Evolutionary conservation across 1,284 basidiomycete species (phyloP), one percentile per base, ranked within the genome.

Genomic region (Pascua guehoae): DNA sequence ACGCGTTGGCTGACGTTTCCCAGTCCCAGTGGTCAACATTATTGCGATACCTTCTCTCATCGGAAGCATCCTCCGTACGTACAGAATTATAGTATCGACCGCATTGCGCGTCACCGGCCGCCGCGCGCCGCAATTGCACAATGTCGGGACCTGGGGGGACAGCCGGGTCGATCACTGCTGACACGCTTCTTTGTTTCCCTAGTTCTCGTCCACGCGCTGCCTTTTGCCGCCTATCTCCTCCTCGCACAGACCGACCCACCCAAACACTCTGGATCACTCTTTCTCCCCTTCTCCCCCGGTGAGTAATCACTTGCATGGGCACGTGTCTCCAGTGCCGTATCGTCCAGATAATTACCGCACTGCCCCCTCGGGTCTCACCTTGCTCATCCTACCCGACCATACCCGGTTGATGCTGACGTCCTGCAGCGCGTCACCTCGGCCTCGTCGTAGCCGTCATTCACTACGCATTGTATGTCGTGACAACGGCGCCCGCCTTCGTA

Each of bases 211-310:
- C 63, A 66, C 48, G 60, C 61, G 2, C 56, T 66, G n/a, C 65
- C 66, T 10, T 60, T 59, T 7, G 54, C 63, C 16, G 54, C 63
- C 12, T 68, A 68, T 47, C 61, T 68, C 39, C 53, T 63, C 5
- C 61, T 68, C 49, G 64, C 64, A 24, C 66, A 68, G 57, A 59
- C 57, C 36, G 61, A 66, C 46, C 57, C 61, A 41, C 66, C 66
- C 24, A 51, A 57, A 36, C 58, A 64, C 18, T 50, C 53, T 7
- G 51, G 54, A 49, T 47, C 48, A 32, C 56, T 65, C 44, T 68
- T 68, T 55, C 60, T 68, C 16, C 64, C 64, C 9, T 56, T 66
- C 37, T 61, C 61, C 44, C 66, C 65, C 32, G 58, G 66, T 68
- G 47, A 38, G 66, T 61, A 36, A 14, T 37, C 40, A 18, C 32